Base-by-base conservation (phyloP, 371 early-diverging fungal genomes). In the Choanephora cucurbitarum region DNA sequence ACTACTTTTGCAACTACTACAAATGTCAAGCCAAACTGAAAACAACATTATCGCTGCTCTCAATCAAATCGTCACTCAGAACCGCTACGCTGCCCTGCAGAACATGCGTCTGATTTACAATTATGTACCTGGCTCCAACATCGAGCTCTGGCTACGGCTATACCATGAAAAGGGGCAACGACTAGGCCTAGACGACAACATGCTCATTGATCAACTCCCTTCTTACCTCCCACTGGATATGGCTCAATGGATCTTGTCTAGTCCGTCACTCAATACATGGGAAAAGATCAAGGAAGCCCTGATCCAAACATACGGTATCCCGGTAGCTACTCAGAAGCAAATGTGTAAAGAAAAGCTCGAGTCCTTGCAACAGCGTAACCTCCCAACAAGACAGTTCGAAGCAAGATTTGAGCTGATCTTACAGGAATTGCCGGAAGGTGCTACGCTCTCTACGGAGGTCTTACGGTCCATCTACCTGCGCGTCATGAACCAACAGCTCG, bases 341-440 rank as follows among this genome's bases (percentile, higher is more conserved):
- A n/a, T n/a, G n/a, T n/a, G n/a, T n/a, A n/a, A n/a, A n/a, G n/a
- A 14, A 17, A 28, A 13, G 32, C 34, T 55, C 40, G 56, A 55
- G 40, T 39, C 41, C 10, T 41, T 55, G 1, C 23, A 17, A 1
- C 41, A 55, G 23, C 48, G 48, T 2, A 41, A 21, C 7, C 46
- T 55, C 14, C n/a, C 56, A 11, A 47, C 56, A 18, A 22, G 48
- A 24, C 42, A 41, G 11, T 55, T 55, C 18, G 39, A 40, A 1
- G 18, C 47, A 10, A 1, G 39, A 5, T 55, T 55, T 18, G 56
- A 55, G 23, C 39, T 39, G 0, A 11, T 55, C 9, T 1, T 55
- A 0, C 24, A 41, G 0, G 56, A 55, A 32, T 55, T 55, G n/a
- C 41, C 37, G 1, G 17, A 22, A 1, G 48, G 28, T 13, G n/a